Conservation (phyloP, 2,329 filamentous ascomycete genomes). For the Fusarium camptoceras region DNA sequence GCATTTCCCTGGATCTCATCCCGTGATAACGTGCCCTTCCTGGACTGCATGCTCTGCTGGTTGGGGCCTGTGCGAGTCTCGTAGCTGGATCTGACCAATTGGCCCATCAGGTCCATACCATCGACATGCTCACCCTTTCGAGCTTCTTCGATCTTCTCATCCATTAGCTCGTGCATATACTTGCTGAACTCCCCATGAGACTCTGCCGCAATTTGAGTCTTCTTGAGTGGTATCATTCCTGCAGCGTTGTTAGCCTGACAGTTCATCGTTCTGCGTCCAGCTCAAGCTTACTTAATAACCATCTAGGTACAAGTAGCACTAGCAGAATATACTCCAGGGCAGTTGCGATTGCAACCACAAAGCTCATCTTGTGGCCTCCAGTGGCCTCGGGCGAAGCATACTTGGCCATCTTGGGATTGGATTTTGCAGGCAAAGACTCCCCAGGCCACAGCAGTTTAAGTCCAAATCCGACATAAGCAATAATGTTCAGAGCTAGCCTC, state of each 20-base stretch:
- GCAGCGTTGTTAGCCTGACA: constrained; percentile 14
- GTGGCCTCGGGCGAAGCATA: constrained; percentile 60
- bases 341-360: constrained; percentile 70
- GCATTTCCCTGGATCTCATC: constrained; percentile 79
- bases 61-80: constrained; percentile 20
- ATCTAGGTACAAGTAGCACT: constrained; percentile 69
- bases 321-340: constrained; percentile 73
- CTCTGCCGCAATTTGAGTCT: constrained; percentile 62
- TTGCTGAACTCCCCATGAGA: constrained; percentile 72
- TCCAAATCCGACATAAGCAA: constrained; percentile 78
- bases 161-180: constrained; percentile 77
- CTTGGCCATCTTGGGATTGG: constrained; percentile 60
- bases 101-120: constrained; percentile 65
- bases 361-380: constrained; percentile 71
- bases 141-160: constrained; percentile 65
- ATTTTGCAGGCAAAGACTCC: constrained; percentile 60
- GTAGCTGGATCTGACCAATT: constrained; percentile 59
- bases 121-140: constrained; percentile 52
- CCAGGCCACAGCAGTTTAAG: constrained; percentile 71
- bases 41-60: constrained; percentile 19
- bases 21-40: constrained; percentile 61
- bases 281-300: constrained; percentile 62
- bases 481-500: constrained; percentile 67
- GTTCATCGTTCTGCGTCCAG: neutral
- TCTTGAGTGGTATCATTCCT: constrained; percentile 63